phyloP scores from a whole-genome alignment of 495 filamentous ascomycete genomes.

The Neurospora sp. region DNA sequence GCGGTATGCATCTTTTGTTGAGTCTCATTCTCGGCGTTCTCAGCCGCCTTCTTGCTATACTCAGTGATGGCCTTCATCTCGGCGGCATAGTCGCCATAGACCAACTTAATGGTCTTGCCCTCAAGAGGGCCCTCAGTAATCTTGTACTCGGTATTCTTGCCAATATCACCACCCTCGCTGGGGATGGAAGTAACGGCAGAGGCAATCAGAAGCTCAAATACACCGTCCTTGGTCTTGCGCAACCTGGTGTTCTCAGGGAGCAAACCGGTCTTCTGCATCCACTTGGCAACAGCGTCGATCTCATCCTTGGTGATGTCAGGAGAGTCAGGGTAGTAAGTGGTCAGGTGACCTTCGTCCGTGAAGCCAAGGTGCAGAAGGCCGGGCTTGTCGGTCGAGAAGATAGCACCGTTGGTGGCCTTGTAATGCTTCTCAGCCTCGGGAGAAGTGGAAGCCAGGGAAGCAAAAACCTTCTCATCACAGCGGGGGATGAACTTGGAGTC shows the following conservation, averaged over 20 bases:
- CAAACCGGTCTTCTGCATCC: slow-evolving; percentile 62
- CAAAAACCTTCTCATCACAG: slow-evolving; percentile 53
- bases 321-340: slow-evolving; percentile 86
- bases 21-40: slow-evolving; percentile 73
- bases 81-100: slow-evolving; percentile 73
- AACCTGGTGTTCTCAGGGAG: slow-evolving; percentile 81
- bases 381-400: slow-evolving; percentile 60
- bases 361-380: slow-evolving; percentile 80
- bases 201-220: slow-evolving; percentile 77
- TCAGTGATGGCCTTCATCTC: slow-evolving; percentile 73
- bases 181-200: slow-evolving; percentile 47
- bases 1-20: slow-evolving; percentile 74
- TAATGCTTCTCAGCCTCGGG: slow-evolving; percentile 52
- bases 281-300: slow-evolving; percentile 59
- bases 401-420: slow-evolving; percentile 56
- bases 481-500: slow-evolving; percentile 91
- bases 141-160: slow-evolving; percentile 54
- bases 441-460: slow-evolving; percentile 57
- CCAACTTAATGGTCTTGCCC: slow-evolving; percentile 57
- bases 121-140: slow-evolving; percentile 51
- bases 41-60: slow-evolving; percentile 59
- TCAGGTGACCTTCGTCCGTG: slow-evolving; percentile 70
- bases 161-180: slow-evolving; percentile 54
- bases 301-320: slow-evolving; percentile 77
- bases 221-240: slow-evolving; percentile 57